Base-by-base conservation (phyloP, 169 alveolate genomes). In the Plasmodium billcollinsi region DNA sequence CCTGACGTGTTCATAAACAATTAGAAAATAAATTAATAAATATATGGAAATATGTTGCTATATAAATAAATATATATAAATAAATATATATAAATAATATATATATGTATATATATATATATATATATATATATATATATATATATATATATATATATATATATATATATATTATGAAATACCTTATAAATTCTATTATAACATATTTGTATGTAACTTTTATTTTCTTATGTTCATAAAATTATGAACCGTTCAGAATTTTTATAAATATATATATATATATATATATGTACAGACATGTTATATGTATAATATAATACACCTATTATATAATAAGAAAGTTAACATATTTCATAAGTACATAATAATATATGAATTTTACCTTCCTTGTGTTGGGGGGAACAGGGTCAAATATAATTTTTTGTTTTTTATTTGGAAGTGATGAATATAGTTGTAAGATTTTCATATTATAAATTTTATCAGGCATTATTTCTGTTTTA, bases 321-420 rank as follows among this genome's bases (percentile, higher is more conserved):
- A 5, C 47, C 9, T 39, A 5, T 39, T 39, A 39, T 39, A 39
- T 39, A 39, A 39, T 11, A 39, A 39, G 2, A 24, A 24, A 24
- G 29, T 24, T 24, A 24, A 24, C 29, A 39, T 7, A 39, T 5
- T 39, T 7, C 47, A 5, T 39, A 39, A 5, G 47, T 39, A 39
- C 47, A 39, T 39, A 39, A 39, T 39, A 39, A 39, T 39, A 39
- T 5, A 39, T 0, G 1, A 39, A 39, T 26, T 6, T 66, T 78
- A 78, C 89, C 49, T 78, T 83, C 39, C 94, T 9, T 12, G 93
- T 71, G 43, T 74, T 89, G 3, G 88, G 86, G 72, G 97, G 62
- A 61, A 89, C 95, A 15, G 96, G 96, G 1, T 96, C 97, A 90
- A 96, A 96, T 18, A 96, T 95, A 65, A 91, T 93, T 14, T 94